phyloP scores from a whole-genome alignment of 208 protist species.

The Wallacemonas sp. region DNA sequence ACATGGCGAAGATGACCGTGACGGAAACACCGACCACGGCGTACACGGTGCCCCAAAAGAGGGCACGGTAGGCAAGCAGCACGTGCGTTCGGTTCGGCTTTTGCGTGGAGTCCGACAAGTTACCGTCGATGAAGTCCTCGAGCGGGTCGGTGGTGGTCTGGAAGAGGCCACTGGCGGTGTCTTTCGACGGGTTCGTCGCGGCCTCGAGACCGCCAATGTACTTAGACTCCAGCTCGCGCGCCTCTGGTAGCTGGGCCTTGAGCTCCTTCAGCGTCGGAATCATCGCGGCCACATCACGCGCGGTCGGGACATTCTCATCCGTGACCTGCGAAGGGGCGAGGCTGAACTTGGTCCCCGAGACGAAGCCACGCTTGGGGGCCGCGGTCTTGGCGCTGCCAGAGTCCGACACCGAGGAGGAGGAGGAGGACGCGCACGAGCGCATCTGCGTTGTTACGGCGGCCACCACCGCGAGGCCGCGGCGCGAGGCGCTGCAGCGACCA shows the following conservation, averaged over 20 bases:
- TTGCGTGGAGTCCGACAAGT: slow-evolving; percentile 14
- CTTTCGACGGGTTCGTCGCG: background rate
- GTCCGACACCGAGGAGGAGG: background rate
- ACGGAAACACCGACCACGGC: slow-evolving; percentile 48
- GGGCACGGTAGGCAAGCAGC: slow-evolving; percentile 66
- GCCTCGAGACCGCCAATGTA: slow-evolving; percentile 32
- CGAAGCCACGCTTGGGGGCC: slow-evolving; percentile 24
- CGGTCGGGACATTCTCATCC: slow-evolving; percentile 62
- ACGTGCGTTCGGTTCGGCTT: slow-evolving; percentile 33
- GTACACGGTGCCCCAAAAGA: slow-evolving; percentile 73
- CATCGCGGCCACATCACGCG: slow-evolving; percentile 49
- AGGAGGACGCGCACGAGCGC: slow-evolving; percentile 9
- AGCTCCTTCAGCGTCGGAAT: slow-evolving; percentile 61
- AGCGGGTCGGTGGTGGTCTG: slow-evolving; percentile 39
- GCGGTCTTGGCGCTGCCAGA: background rate
- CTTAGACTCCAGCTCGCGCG: slow-evolving; percentile 47
- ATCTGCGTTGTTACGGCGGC: too few species aligned
- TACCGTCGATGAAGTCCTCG: slow-evolving; percentile 40
- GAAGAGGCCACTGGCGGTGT: slow-evolving; percentile 17
- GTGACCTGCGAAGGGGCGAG: slow-evolving; percentile 56
- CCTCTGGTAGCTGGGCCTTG: slow-evolving; percentile 55
- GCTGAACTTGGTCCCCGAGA: slow-evolving; percentile 40
- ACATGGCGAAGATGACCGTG: slow-evolving; percentile 53
- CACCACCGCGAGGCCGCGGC: too few species aligned
- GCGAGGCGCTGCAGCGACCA: too few species aligned